Percentiles rank a stretch among this genome's conserved stretches.
These are phyloP conservation scores for Monosporascus ibericus DNA, from an alignment of 2,329 filamentous ascomycete species.

Conservation along the genomic window DNA sequence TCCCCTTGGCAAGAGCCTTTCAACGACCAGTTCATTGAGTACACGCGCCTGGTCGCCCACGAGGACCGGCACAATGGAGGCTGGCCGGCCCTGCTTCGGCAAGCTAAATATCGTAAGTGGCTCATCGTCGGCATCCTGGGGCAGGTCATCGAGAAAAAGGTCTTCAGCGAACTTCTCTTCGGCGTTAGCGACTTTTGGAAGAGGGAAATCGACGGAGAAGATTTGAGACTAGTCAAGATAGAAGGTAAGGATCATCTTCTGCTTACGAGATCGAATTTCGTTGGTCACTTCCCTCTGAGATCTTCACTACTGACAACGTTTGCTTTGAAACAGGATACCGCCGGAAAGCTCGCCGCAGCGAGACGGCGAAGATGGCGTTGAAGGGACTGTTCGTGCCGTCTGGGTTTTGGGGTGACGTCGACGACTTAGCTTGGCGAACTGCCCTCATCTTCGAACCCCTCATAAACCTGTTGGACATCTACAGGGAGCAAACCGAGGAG, in stretches of 20 bases:
- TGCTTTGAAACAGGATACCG: slow-evolving; percentile 23
- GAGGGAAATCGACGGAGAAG: slow-evolving; percentile 23
- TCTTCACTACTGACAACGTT: background rate
- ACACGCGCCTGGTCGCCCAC: slow-evolving; percentile 25
- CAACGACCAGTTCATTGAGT: slow-evolving; percentile 27
- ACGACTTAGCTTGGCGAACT: slow-evolving; percentile 26
- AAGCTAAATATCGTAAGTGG: slow-evolving; percentile 23
- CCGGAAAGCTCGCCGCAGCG: slow-evolving; percentile 27
- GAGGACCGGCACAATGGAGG: slow-evolving; percentile 27
- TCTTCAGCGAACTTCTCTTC: slow-evolving; percentile 34
- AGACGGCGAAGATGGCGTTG: slow-evolving; percentile 22
- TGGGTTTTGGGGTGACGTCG: slow-evolving; percentile 32
- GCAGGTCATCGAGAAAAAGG: slow-evolving; percentile 31
- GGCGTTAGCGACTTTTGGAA: slow-evolving; percentile 25
- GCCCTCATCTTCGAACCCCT: slow-evolving; percentile 31
- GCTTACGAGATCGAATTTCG: no score
- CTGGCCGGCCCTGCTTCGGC: slow-evolving; percentile 29
- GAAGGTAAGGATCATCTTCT: slow-evolving; percentile 24
- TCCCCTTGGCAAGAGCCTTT: slow-evolving; percentile 20
- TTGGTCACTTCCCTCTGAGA: background rate
- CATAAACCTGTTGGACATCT: slow-evolving; percentile 24
- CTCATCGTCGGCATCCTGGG: slow-evolving; percentile 30
- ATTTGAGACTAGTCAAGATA: slow-evolving; percentile 20
- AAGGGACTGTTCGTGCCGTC: slow-evolving; percentile 17
- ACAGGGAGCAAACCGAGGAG: background rate